phyloP scores from a whole-genome alignment of 2,329 filamentous ascomycete genomes.

The Penicillium brasilianum region DNA sequence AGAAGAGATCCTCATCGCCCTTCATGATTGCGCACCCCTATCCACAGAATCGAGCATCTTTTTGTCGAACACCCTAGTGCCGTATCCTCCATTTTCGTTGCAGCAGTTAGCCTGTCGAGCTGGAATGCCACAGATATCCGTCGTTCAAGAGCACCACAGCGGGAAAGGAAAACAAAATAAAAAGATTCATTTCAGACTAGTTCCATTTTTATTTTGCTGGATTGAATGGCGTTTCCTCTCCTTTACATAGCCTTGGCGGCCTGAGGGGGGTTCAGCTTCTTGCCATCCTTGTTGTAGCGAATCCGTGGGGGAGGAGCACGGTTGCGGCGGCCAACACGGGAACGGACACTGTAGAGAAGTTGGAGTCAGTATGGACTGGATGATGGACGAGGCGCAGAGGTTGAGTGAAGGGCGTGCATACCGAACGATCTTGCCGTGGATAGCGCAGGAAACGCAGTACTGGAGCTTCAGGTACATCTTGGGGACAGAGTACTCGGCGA shows the following conservation, averaged over 20 bases:
- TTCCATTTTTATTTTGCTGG: constrained; percentile 43
- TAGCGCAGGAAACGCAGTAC: constrained; percentile 99
- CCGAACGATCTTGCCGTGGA: constrained; percentile 99
- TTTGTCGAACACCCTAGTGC: constrained; percentile 19
- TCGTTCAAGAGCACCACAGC: constrained; percentile 36
- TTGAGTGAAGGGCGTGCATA: constrained; percentile 61
- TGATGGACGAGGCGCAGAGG: not conserved
- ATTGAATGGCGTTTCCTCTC: constrained; percentile 34
- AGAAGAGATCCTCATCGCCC: constrained; percentile 4
- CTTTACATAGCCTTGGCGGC: constrained; percentile 65
- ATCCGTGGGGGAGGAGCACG: constrained; percentile 96
- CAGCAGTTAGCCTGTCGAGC: constrained; percentile 16
- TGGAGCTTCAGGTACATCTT: constrained; percentile 99
- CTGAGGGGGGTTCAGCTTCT: constrained; percentile 95
- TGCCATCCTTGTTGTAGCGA: constrained; percentile 99
- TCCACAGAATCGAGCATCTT: constrained; percentile 5
- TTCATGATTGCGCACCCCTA: not conserved
- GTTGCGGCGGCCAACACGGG: constrained; percentile 96
- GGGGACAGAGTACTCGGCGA: constrained; percentile 98
- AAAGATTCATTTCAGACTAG: constrained; percentile 45
- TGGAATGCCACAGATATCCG: constrained; percentile 13
- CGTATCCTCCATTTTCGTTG: constrained; percentile 25
- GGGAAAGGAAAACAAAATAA: constrained; percentile 42
- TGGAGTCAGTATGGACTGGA: constrained; percentile 13
- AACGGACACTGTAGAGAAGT: constrained; percentile 80